A percentile compares a stretch with the other conserved stretches of the same genome.
Conservation (phyloP, 2,329 filamentous ascomycete genomes). For the Cadophora malorum region DNA sequence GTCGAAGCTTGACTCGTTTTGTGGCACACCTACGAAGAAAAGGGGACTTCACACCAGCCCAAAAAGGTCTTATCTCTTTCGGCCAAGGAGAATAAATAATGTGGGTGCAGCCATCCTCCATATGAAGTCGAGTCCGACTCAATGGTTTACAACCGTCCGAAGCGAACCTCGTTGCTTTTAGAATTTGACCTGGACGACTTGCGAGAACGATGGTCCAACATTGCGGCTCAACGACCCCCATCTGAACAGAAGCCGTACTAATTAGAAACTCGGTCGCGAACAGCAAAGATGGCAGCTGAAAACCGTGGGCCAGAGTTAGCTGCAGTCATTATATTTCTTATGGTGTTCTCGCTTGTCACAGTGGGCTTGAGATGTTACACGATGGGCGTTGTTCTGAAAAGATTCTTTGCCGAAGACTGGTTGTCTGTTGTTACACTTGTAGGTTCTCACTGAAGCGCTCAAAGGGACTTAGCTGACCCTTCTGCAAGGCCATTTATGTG, state of each 20-base stretch:
- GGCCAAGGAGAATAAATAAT: not conserved
- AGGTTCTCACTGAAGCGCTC: conserved; percentile 26
- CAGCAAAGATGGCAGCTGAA: conserved; percentile 12
- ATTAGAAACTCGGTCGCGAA: not conserved
- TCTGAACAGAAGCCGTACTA: no score
- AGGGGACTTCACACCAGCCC: not conserved
- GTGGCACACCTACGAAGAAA: not conserved
- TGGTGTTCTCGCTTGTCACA: conserved; percentile 46
- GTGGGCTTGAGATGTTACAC: conserved; percentile 52
- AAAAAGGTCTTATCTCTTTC: not conserved
- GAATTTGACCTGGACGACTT: not conserved
- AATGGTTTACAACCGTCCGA: not conserved
- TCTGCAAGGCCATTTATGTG: conserved; percentile 24
- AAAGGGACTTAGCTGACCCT: not conserved
- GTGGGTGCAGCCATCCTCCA: not conserved
- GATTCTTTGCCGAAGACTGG: conserved; percentile 54
- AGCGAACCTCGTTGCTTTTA: not conserved
- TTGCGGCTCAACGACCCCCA: not conserved
- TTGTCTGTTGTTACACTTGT: conserved; percentile 55
- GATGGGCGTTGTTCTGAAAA: conserved; percentile 51
- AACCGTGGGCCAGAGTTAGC: conserved; percentile 28
- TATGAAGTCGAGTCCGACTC: conserved; percentile 1
- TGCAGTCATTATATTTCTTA: conserved; percentile 38
- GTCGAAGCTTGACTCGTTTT: not conserved
- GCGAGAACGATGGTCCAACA: not conserved